Evolutionary conservation across 805 yeast species (phyloP), one percentile per base, ranked within the genome.

Genomic region (Starmerella vitae): DNA sequence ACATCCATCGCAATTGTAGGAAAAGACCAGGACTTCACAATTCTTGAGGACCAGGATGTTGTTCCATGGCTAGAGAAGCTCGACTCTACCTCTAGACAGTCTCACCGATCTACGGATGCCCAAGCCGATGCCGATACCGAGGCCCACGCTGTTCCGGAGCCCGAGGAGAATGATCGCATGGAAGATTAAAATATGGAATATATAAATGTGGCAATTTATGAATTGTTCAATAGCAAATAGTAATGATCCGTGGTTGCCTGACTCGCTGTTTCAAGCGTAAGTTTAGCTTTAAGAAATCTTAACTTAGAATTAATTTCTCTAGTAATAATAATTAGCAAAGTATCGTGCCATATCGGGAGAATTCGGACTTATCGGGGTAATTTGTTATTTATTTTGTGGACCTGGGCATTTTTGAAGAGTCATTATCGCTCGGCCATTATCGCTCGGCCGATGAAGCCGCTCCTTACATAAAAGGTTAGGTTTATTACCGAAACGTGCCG

Each of bases 1-100:
- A 81, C 96, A 4, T 78, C 93, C 1, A 81, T 91, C 48, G 93
- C 94, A 33, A 73, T 85, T 36, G 97, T 88, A n/a, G 95, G 96
- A 25, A 67, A 72, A 48, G 93, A 74, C 50, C 67, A 69, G 30
- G 71, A 74, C 18, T 85, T 88, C 62, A 73, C 76, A 20, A 63
- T 80, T 39, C 77, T 80, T 51, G 97, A 91, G 48, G 93, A 85
- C 52, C 96, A 83, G 34, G 75, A 70, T 20, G 95, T 86, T 21
- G 77, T 73, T 49, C 82, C 72, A 46, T 83, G 93, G 93, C 68
- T 83, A 43, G 82, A 77, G 50, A 67, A 71, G 51, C 70, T 83
- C 46, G 93, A 78, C 51, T 65, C 78, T 3, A 71, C 76, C 17
- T 38, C 44, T 21, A 39, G 20, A 60, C 78, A 4, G 71, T 82